phyloP scores from a whole-genome alignment of 805 yeast species.

The Tetrapisispora fleetii region DNA sequence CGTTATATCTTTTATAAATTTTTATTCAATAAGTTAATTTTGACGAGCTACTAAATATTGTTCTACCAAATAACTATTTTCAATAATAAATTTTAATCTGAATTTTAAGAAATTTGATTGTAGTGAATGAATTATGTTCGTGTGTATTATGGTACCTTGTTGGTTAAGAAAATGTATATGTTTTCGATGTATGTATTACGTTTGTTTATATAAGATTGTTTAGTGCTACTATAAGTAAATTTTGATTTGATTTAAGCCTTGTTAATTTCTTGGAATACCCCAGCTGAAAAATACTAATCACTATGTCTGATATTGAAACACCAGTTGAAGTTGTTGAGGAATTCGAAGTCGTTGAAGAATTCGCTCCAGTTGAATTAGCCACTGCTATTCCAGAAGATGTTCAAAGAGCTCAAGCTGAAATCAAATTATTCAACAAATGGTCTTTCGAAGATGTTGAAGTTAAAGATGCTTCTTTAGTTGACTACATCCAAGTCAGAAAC shows the following conservation, averaged over 20 bases:
- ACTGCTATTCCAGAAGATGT: constrained; percentile 95
- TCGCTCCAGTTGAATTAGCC: constrained; percentile 67
- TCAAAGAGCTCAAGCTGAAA: constrained; percentile 90
- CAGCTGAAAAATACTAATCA: neutral
- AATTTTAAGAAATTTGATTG: neutral
- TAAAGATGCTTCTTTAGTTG: constrained; percentile 95
- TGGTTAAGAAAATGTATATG: too few species aligned
- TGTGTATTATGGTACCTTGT: neutral
- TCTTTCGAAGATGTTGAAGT: constrained; percentile 95
- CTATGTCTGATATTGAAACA: constrained; percentile 83
- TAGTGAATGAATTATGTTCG: neutral
- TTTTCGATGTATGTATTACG: too few species aligned
- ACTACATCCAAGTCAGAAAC: constrained; percentile 95
- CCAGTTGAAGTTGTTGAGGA: constrained; percentile 51
- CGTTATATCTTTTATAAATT: neutral
- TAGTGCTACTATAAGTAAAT: too few species aligned
- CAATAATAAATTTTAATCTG: neutral
- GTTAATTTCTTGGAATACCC: neutral
- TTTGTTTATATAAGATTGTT: neutral
- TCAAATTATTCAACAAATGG: constrained; percentile 99
- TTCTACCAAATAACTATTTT: too few species aligned
- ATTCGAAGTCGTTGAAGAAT: constrained; percentile 65
- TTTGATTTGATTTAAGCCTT: too few species aligned
- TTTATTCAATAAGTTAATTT: neutral
- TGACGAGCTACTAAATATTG: too few species aligned